Percentiles rank a stretch among this genome's conserved stretches.
Evolutionary conservation across 148 eudicot genomes (phyloP).

Genomic region (Rhododendron williamsianum): DNA sequence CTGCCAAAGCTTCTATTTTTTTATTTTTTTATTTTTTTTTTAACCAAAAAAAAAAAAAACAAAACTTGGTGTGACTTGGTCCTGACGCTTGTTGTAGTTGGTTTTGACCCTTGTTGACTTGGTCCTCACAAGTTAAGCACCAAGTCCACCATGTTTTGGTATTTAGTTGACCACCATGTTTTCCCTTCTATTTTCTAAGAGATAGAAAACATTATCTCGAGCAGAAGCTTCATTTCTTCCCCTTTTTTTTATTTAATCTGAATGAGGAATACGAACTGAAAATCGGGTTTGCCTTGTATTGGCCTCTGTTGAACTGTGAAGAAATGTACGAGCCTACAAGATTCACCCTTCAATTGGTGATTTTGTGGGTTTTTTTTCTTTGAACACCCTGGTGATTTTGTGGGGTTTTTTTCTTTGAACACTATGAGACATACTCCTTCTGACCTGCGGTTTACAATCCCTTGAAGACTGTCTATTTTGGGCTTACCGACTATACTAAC

Average conservation of each 20-base stretch:
- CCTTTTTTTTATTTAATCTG: neutral
- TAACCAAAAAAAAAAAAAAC: too few relatives aligned
- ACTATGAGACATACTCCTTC: neutral
- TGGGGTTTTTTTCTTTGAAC: neutral
- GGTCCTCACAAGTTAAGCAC: too few relatives aligned
- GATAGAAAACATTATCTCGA: neutral
- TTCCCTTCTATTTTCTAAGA: neutral
- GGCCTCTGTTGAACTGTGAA: neutral
- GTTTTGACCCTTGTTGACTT: too few relatives aligned
- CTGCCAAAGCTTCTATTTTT: neutral
- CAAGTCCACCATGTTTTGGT: too few relatives aligned
- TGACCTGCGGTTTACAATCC: neutral
- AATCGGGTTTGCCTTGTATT: neutral
- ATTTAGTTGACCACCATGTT: too few relatives aligned
- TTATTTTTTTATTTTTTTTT: too few relatives aligned
- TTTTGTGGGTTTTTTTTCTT: neutral
- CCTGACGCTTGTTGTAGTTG: too few relatives aligned
- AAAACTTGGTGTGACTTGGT: too few relatives aligned
- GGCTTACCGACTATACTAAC: neutral
- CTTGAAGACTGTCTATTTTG: neutral
- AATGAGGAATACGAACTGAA: neutral
- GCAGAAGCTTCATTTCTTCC: neutral
- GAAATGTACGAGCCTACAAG: neutral
- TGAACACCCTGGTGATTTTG: neutral
- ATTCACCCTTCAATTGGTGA: neutral